Base-by-base conservation (phyloP, 768 basidiomycete species). In the Auricularia auricula-judae region DNA sequence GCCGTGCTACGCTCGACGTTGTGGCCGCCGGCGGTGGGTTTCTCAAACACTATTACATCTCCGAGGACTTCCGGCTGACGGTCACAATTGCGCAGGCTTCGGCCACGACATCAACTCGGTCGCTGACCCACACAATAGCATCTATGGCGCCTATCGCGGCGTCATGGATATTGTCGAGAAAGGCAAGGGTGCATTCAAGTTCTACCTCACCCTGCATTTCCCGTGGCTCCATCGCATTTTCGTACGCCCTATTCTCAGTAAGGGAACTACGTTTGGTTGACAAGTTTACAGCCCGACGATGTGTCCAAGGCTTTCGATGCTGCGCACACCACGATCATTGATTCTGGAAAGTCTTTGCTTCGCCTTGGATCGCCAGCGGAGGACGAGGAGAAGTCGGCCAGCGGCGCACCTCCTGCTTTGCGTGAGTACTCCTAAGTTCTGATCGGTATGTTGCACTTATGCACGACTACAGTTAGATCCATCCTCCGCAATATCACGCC, bases 31-130 rank as follows among this genome's bases (percentile, higher is more conserved):
- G 93, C 51, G 90, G 89, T 90, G 64, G 58, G 77, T 71, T 7
- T 29, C 29, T 29, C 29, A 29, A 23, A 23, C 43, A 34, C 44
- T 2, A 4, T 36, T 42, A 23, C 16, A 14, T 5, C 44, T 53
- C 34, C 39, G 39, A 35, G 61, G 44, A 65, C 54, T 10, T 12
- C 44, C 39, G 39, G 39, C 39, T 42, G 12, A 42, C 39, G 39
- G 39, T 8, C 39, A 16, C 23, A 34, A 18, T 11, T 58, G 4
- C 29, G 29, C 62, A 91, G 91, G 88, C 1, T 96, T 95, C 71
- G 89, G 86, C 67, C 95, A 95, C 70, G 79, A 87, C 64, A 93
- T 97, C 77, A 85, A 89, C 66, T 86, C 93, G 1, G 87, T 96
- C 42, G 81, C 88, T 58, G 81, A 90, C 56, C 87, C 90, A 70